A percentile compares a stretch with the other conserved stretches of the same genome.
These are phyloP conservation scores for Penicillium cosmopolitanum DNA, from an alignment of 495 filamentous ascomycete species.

Conservation along the genomic window DNA sequence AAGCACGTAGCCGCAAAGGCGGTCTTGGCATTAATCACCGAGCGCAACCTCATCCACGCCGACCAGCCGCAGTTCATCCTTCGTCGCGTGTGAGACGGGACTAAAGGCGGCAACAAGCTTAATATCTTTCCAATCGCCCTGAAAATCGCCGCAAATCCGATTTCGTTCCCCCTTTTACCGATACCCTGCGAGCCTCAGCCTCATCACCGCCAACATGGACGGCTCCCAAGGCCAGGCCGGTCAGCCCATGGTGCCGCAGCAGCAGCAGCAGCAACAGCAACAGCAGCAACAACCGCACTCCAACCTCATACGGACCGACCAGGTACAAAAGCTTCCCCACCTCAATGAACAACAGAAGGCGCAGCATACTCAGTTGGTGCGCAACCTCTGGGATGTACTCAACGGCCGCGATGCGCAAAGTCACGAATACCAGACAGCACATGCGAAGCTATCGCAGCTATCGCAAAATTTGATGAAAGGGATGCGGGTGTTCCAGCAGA, in stretches of 20 bases:
- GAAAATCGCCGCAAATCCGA: background rate
- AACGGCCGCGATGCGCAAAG: slow-evolving; percentile 59
- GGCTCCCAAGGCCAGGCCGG: slow-evolving; percentile 36
- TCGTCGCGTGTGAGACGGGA: slow-evolving; percentile 1
- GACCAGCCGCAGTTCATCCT: slow-evolving; percentile 2
- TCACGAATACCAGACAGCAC: slow-evolving; percentile 62
- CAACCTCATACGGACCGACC: slow-evolving; percentile 55
- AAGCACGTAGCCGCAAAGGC: slow-evolving; percentile 2
- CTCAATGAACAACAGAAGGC: slow-evolving; percentile 62
- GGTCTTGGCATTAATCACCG: background rate
- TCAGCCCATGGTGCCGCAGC: slow-evolving; percentile 39
- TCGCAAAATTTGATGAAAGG: slow-evolving; percentile 65
- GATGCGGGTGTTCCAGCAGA: slow-evolving; percentile 52
- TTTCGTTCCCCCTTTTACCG: background rate
- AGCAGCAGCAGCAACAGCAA: slow-evolving; percentile 36
- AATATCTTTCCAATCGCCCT: background rate
- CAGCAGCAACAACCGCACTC: slow-evolving; percentile 33
- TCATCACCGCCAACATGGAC: slow-evolving; percentile 33
- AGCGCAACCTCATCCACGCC: background rate
- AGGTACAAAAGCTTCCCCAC: slow-evolving; percentile 54
- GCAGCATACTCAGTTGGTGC: slow-evolving; percentile 68
- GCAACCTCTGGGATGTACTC: slow-evolving; percentile 61
- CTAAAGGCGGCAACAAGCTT: background rate
- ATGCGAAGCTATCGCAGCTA: slow-evolving; percentile 66
- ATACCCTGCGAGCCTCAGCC: background rate